Evolutionary conservation across 352 stramenopile genomes (phyloP), one percentile per base, ranked within the genome.

Genomic region (Globisporangium ultimum): DNA sequence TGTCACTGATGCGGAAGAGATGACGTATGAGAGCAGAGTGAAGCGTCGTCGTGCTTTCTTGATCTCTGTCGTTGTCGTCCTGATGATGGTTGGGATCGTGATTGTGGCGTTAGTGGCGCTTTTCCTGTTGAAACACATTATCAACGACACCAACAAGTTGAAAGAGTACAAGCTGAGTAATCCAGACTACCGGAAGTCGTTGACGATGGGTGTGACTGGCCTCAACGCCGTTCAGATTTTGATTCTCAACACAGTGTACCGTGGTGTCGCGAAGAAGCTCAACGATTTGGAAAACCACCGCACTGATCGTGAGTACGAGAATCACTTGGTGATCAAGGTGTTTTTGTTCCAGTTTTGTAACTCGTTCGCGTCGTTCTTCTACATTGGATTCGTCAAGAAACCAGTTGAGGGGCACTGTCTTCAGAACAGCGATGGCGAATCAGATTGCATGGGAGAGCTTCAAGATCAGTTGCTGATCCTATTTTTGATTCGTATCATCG

Each of bases 331-430:
- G 55, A 93, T 97, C 72, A 99, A 99, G 76, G 96, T 98, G 11
- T 98, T 99, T 59, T 72, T 98, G 38, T 99, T 99, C 70, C 88
- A 97, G 66, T 99, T 99, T 63, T 96, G 97, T 62, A 98, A 98
- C 80, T 98, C 97, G 58, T 98, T 98, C 58, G 90, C 93, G n/a
- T 97, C 91, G 21, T 92, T 98, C 42, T 98, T 98, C 68, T 99
- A 98, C 76, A 98, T 95, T 24, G 85, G 79, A 15, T 95, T 93
- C 52, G 28, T 91, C 7, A 92, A 92, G 66, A 52, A 58, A 9
- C 32, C 42, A 4, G 61, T 68, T 0, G 77, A 91, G 52, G 55
- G 89, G 48, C 78, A 81, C n/a, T 98, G 96, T 40, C 67, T 97
- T 53, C 67, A 78, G 20, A 71, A 48, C 4, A 36, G 28, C 28